Base-by-base conservation (phyloP, 352 stramenopile genomes). In the Aphanomyces stellatus region DNA sequence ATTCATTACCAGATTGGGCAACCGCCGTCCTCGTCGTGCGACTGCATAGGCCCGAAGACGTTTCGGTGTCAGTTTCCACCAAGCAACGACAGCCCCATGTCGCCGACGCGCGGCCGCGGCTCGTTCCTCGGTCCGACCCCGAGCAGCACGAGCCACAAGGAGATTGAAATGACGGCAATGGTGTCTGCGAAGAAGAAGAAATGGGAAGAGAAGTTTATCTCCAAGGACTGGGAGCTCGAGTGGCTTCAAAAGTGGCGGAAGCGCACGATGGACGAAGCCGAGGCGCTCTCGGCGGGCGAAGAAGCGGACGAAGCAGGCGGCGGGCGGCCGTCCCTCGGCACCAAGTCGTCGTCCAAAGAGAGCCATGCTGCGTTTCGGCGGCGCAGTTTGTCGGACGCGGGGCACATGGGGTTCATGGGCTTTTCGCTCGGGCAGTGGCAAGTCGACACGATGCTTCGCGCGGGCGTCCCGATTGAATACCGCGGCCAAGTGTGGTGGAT, bases 401-500 rank as follows among this genome's bases (percentile, higher is more conserved):
- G 60, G 4, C 24, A 57, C 24, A 67, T 67, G 60, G 60, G 60
- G 2, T 67, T 67, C 49, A 67, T 67, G 60, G 60, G 60, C 11
- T 67, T 67, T 22, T 67, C 60, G 6, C 60, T 67, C 24, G 60
- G 60, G 13, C 60, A 67, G 27, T 67, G 74, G 41, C 83, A 91
- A 59, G 87, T 91, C 51, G 81, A 91, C 65, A 69, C 62, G 17
- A 65, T 94, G 33, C 24, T 94, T 40, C 81, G 74, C 40, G 65
- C 77, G 0, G 87, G 87, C 17, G 72, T 96, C 49, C 81, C 86
- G 6, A 78, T 83, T 3, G 74, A 81, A 3, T 61, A 86, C 19
- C 81, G 87, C 13, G 86, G 86, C 8, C 73, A 82, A 22, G 80
- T 96, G 57, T 96, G 87, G 87, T 93, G 80, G 76, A 76, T 88